Conservation (phyloP, 495 filamentous ascomycete genomes). For the Aspergillus baeticus region DNA sequence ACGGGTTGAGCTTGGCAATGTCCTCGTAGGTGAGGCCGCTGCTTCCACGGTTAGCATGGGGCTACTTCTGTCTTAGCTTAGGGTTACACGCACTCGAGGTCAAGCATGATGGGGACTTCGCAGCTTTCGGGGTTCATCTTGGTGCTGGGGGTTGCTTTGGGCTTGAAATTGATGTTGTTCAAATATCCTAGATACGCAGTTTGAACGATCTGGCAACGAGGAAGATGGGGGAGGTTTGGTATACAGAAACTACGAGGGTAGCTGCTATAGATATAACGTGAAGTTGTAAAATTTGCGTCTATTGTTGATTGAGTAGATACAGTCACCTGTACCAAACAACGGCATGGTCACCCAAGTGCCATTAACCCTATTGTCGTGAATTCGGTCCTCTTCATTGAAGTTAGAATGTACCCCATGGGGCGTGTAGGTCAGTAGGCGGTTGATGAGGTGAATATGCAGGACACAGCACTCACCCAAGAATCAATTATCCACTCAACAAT, state of each 20-base stretch:
- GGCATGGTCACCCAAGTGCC: not conserved
- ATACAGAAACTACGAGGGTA: not conserved
- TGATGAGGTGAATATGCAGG: slow-evolving; percentile 1
- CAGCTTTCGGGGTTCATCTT: slow-evolving; percentile 7
- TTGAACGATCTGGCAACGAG: not conserved
- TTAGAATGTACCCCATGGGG: not conserved
- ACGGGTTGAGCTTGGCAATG: slow-evolving; percentile 34
- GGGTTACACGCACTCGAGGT: slow-evolving; percentile 16
- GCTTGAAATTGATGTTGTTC: not conserved
- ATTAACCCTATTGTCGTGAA: not conserved
- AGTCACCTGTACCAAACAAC: slow-evolving; percentile 6
- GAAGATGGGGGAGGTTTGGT: not conserved
- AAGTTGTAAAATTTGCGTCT: not conserved
- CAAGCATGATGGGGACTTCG: slow-evolving; percentile 17
- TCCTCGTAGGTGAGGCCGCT: slow-evolving; percentile 28
- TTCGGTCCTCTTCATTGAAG: not conserved
- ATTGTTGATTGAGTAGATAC: slow-evolving; percentile 3
- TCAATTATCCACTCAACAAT: not conserved
- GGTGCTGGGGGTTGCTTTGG: not conserved
- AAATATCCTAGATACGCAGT: not conserved
- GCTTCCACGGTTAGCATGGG: slow-evolving; percentile 13
- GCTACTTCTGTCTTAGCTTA: not conserved
- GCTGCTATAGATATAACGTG: not conserved
- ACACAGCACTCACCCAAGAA: not conserved
- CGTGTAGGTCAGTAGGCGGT: not conserved